A percentile compares a stretch with the other conserved stretches of the same genome.
phyloP scores from a whole-genome alignment of 495 filamentous ascomycete genomes.

The Bryoglossum gracile region DNA sequence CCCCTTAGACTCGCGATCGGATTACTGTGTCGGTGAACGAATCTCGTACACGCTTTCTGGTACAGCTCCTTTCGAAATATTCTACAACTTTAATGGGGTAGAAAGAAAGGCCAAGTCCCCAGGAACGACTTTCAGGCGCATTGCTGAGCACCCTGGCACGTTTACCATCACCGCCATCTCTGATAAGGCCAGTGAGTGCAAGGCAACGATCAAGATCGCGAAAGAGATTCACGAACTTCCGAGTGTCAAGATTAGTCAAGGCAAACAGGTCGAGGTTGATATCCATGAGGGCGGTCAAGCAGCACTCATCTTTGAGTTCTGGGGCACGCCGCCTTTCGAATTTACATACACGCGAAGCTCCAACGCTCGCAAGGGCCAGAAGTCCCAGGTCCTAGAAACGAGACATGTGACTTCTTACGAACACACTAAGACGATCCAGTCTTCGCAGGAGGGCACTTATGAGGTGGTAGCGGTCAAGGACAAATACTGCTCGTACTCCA shows the following conservation, averaged over 20 bases:
- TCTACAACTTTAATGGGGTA: slow-evolving; percentile 76
- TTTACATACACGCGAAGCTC: slow-evolving; percentile 93
- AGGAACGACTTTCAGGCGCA: slow-evolving; percentile 75
- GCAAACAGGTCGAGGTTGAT: slow-evolving; percentile 68
- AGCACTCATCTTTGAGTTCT: slow-evolving; percentile 88
- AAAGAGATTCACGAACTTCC: slow-evolving; percentile 88
- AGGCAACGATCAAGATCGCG: slow-evolving; percentile 63
- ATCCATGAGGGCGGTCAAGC: slow-evolving; percentile 95
- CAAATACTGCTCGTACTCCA: slow-evolving; percentile 77
- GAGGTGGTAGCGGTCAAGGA: slow-evolving; percentile 96
- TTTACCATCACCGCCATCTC: slow-evolving; percentile 80
- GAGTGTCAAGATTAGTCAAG: slow-evolving; percentile 79
- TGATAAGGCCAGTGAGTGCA: slow-evolving; percentile 77
- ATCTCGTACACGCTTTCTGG: slow-evolving; percentile 86
- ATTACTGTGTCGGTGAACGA: slow-evolving; percentile 94
- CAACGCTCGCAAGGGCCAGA: slow-evolving; percentile 69
- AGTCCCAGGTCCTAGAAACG: slow-evolving; percentile 76
- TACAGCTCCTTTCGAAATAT: slow-evolving; percentile 82
- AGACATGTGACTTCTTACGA: slow-evolving; percentile 77
- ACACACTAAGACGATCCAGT: slow-evolving; percentile 68
- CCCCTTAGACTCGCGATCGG: slow-evolving; percentile 68
- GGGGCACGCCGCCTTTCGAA: slow-evolving; percentile 92
- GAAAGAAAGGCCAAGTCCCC: slow-evolving; percentile 69
- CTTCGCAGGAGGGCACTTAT: slow-evolving; percentile 89
- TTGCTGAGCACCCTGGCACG: slow-evolving; percentile 81